Base-by-base conservation (phyloP, 2,329 filamentous ascomycete species). In the Fusarium miscanthi region DNA sequence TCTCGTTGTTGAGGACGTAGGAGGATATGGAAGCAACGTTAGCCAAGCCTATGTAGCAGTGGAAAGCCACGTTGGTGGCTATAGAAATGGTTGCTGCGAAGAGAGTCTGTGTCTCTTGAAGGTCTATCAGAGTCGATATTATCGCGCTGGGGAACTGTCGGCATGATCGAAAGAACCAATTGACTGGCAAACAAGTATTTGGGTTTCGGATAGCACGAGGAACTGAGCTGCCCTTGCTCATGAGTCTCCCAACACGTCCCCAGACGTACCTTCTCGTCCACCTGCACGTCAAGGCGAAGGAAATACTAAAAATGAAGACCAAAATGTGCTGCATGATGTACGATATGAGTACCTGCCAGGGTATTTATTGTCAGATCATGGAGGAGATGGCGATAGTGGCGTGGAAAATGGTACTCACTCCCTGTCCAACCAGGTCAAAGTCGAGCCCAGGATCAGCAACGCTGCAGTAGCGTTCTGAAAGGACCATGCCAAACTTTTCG, bases 151-250 rank as follows among this genome's bases (percentile, higher is more conserved):
- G n/a, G n/a, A 42, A 42, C 14, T 42, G 14, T 23, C n/a, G 9
- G n/a, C 10, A 17, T 9, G 23, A 4, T 11, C n/a, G 41, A 5
- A 8, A 11, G 6, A 23, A 17, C 41, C 41, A 23, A 14, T 23
- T 23, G 9, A 17, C 14, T 23, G 3, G n/a, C 1, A 4, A 6
- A 17, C 4, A 7, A 8, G 14, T 11, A 5, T 11, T 11, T 17
- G 5, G 14, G 7, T n/a, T 17, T 1, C 3, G 27, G 27, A 7
- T 3, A 23, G n/a, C 14, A 23, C 14, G 17, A 5, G 41, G 14
- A 0, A 17, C 8, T 11, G 3, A 8, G 2, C 14, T 11, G 17
- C 40, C 9, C 7, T 17, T 3, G n/a, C n/a, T 8, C n/a, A 16
- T 11, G 14, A 42, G 14, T 14, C 40, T 42, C 40, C 14, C 14